phyloP scores from a whole-genome alignment of 2,329 filamentous ascomycete species.

The Beauveria rudraprayagi region DNA sequence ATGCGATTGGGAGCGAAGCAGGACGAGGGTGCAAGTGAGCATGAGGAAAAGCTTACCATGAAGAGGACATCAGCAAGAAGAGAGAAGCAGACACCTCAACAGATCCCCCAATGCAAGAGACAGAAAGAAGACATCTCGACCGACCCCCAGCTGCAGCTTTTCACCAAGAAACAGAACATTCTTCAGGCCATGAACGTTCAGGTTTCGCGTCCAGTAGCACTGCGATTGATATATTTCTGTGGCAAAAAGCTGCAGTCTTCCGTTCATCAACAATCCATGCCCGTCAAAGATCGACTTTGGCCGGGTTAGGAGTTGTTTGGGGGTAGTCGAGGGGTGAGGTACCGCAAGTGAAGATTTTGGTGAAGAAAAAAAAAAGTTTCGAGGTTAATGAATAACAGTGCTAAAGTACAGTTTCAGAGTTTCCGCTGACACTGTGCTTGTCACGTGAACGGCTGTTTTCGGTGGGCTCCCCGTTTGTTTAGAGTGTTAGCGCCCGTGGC shows the following conservation, averaged over 20 bases:
- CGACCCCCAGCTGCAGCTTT: neutral
- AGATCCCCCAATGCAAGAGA: neutral
- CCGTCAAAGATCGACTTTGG: neutral
- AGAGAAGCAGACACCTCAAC: neutral
- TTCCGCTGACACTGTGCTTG: neutral
- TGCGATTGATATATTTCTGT: neutral
- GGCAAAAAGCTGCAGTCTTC: neutral
- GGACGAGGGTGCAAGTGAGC: neutral
- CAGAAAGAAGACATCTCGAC: neutral
- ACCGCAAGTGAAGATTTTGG: neutral
- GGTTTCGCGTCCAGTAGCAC: neutral
- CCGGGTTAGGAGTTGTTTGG: neutral
- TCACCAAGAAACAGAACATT: neutral
- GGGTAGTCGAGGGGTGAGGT: slow-evolving; percentile 1
- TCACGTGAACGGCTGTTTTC: slow-evolving; percentile 8
- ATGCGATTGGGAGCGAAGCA: neutral
- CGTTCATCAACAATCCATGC: neutral
- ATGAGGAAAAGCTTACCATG: neutral
- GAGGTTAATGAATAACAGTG: slow-evolving; percentile 13
- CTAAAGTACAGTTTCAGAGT: neutral
- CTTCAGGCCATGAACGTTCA: neutral
- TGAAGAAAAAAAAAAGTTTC: slow-evolving; percentile 11
- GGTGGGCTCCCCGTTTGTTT: neutral
- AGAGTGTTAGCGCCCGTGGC: slow-evolving; percentile 3
- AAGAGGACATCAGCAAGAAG: neutral